phyloP scores from a whole-genome alignment of 768 basidiomycete species.

The Collybia mongolica region DNA sequence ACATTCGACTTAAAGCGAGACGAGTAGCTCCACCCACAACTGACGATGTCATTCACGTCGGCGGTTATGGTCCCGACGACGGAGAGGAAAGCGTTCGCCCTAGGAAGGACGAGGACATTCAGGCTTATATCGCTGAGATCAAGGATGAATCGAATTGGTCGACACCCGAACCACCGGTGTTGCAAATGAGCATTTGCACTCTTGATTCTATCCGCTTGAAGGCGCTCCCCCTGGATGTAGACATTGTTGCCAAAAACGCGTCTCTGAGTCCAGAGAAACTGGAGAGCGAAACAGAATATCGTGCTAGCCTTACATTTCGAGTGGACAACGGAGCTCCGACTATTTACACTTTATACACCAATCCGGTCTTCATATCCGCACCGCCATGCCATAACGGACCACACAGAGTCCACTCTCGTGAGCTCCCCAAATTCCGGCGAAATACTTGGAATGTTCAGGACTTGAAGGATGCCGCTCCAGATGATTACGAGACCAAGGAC shows the following conservation, averaged over 20 bases:
- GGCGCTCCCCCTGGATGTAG: slow-evolving; percentile 4
- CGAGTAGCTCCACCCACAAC: not conserved
- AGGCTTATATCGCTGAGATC: slow-evolving; percentile 3
- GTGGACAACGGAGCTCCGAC: not conserved
- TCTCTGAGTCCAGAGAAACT: not conserved
- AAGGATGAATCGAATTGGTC: slow-evolving; percentile 1
- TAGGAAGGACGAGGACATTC: not conserved
- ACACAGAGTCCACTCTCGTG: slow-evolving; percentile 3
- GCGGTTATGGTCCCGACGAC: not conserved
- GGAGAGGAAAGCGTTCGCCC: not conserved
- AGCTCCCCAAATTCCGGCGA: slow-evolving; percentile 1
- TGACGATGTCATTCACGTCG: not conserved
- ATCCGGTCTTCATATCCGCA: slow-evolving; percentile 6
- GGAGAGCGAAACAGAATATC: slow-evolving; percentile 3
- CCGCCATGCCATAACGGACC: slow-evolving; percentile 2
- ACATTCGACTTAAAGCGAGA: not conserved
- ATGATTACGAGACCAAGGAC: not conserved
- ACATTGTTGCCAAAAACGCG: not conserved
- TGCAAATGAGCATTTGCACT: not conserved
- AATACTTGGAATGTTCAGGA: slow-evolving; percentile 1
- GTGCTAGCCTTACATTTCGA: slow-evolving; percentile 2
- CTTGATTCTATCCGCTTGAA: not conserved
- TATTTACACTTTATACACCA: slow-evolving; percentile 5
- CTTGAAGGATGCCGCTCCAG: slow-evolving; percentile 1
- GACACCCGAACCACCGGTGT: slow-evolving; percentile 2